Base-by-base conservation (phyloP, 139 green algal genomes). In the Chlorella sp. region DNA sequence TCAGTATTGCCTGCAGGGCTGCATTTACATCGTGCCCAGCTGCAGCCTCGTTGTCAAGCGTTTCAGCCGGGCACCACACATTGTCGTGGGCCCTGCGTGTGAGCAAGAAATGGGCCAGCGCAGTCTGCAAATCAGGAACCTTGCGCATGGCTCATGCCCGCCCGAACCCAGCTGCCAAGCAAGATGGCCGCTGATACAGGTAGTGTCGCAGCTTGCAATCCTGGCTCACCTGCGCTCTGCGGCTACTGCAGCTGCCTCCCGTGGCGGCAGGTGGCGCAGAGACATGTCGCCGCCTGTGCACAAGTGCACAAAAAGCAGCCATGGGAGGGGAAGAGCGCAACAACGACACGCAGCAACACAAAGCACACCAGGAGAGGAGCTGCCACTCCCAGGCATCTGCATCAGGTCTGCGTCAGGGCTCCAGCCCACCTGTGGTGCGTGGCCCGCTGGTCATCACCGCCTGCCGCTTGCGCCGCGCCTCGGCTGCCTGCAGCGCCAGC, bases 61-160 rank as follows among this genome's bases (percentile, higher is more conserved):
- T 24, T 40, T 88, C 85, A 17, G 65, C 62, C 2, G 85, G 85
- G 68, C 85, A 88, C 85, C 85, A 88, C 48, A 41, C n/a, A 48
- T 88, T 86, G 65, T 88, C 85, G 5, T 64, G 64, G 24, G 54
- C 43, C 24, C 85, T 82, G 76, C 24, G 24, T 7, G 20, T 11
- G 32, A 80, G 17, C 2, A 19, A 48, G 14, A 11, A 24, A 11
- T 26, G 51, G 16, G 14, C 14, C 9, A 60, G 51, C 51, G 13
- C n/a, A n/a, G n/a, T n/a, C n/a, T n/a, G n/a, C n/a, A n/a, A n/a
- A n/a, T n/a, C n/a, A n/a, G n/a, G n/a, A n/a, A n/a, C n/a, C n/a
- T n/a, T n/a, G n/a, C n/a, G n/a, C n/a, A n/a, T n/a, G n/a, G n/a
- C n/a, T n/a, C n/a, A n/a, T n/a, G n/a, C n/a, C n/a, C n/a, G n/a